phyloP scores from a whole-genome alignment of 495 filamentous ascomycete species.

The Trypethelium eluteriae region DNA sequence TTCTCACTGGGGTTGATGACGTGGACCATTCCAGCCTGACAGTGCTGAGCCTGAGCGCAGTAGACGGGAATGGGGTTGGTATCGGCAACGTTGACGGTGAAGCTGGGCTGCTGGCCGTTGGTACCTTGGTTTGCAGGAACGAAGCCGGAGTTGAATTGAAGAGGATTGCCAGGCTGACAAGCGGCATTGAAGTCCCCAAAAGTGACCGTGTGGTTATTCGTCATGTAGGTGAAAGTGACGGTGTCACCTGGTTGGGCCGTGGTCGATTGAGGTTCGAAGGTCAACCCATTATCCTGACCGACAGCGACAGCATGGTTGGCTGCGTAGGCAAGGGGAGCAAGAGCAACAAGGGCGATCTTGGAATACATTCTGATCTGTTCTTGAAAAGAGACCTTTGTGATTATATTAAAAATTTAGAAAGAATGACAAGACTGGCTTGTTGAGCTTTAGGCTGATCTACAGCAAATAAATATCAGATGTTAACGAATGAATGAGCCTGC shows the following conservation, averaged over 20 bases:
- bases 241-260: background rate
- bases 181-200: background rate
- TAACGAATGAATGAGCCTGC: constrained; percentile 8
- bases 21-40: constrained; percentile 5
- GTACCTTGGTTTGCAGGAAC: constrained; percentile 7
- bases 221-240: constrained; percentile 10
- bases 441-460: constrained; percentile 1
- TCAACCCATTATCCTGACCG: background rate
- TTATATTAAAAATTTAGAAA: background rate
- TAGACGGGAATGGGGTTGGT: constrained; percentile 10
- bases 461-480: background rate
- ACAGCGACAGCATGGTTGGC: constrained; percentile 11
- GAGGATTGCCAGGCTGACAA: background rate
- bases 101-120: constrained; percentile 7
- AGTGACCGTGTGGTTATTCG: constrained; percentile 3
- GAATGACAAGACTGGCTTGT: constrained; percentile 6
- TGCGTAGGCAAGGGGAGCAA: constrained; percentile 7
- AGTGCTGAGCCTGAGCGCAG: constrained; percentile 10
- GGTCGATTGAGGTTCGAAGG: background rate
- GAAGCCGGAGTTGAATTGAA: constrained; percentile 5
- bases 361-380: constrained; percentile 1
- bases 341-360: constrained; percentile 3
- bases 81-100: constrained; percentile 9
- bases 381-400: background rate
- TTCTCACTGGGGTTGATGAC: constrained; percentile 5